phyloP scores from a whole-genome alignment of 768 basidiomycete genomes.

The Auricularia cornea region DNA sequence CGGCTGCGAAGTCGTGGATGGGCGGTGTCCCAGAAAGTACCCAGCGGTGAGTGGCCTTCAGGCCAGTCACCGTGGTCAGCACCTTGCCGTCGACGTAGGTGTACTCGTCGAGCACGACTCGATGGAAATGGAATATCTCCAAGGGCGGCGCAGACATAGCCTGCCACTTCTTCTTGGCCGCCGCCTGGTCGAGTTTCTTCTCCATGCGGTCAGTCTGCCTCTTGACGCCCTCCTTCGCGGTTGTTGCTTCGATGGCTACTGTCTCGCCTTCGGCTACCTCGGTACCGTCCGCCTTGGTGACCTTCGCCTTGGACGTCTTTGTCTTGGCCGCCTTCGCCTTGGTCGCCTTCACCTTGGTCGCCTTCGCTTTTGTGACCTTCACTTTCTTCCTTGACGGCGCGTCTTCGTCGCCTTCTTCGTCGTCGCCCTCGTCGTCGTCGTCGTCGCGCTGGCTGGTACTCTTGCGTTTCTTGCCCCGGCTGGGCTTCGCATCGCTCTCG shows the following conservation, averaged over 20 bases:
- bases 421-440: no score
- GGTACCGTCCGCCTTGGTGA: conserved; percentile 15
- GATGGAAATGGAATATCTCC: conserved; percentile 87
- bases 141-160: conserved; percentile 76
- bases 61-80: conserved; percentile 65
- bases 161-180: conserved; percentile 66
- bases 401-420: no score
- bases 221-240: conserved; percentile 38
- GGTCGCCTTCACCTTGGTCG: no score
- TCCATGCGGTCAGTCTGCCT: background rate
- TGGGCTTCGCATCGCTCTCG: conserved; percentile 12
- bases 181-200: conserved; percentile 49
- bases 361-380: no score
- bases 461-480: conserved; percentile 36
- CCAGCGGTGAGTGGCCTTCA: conserved; percentile 79
- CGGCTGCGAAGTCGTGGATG: conserved; percentile 78
- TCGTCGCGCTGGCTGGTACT: conserved; percentile 10
- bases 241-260: conserved; percentile 54
- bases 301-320: conserved; percentile 9
- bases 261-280: conserved; percentile 31
- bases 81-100: conserved; percentile 81
- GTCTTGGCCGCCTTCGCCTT: no score
- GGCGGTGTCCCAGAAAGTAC: conserved; percentile 96
- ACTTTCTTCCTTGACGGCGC: no score
- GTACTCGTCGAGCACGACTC: conserved; percentile 89